These are phyloP conservation scores for Cymbopogon flexuosus DNA, from an alignment of 202 grass and related monocot species.

Conservation along the genomic window DNA sequence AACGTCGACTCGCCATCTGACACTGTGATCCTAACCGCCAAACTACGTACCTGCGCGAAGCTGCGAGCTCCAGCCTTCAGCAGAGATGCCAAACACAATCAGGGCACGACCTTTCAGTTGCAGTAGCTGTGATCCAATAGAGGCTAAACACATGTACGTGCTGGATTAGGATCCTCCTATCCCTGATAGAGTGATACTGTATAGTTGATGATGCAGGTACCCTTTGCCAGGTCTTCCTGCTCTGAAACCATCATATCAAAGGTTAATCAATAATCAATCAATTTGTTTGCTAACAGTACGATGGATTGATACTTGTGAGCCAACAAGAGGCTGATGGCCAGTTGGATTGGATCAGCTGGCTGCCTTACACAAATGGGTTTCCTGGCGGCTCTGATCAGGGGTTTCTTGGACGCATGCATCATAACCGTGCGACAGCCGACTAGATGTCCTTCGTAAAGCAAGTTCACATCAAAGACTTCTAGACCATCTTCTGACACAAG, in stretches of 20 bases:
- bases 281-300: not conserved
- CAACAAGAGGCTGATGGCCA: not conserved
- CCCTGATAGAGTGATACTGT: not conserved
- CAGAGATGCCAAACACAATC: not conserved
- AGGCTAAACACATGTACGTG: not conserved
- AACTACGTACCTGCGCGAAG: constrained; percentile 18
- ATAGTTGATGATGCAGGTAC: not conserved
- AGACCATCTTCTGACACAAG: not conserved
- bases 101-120: not conserved
- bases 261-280: not conserved
- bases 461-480: not conserved
- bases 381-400: not conserved
- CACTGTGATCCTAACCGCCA: constrained; percentile 22
- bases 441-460: not conserved
- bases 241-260: not conserved
- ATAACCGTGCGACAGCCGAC: not conserved
- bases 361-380: not conserved
- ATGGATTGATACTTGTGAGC: not conserved
- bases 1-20: constrained; percentile 24
- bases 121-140: not conserved
- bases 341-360: not conserved
- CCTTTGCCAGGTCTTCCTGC: not conserved
- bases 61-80: not conserved
- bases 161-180: too few species aligned
- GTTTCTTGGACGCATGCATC: not conserved